phyloP scores from a whole-genome alignment of 2,329 filamentous ascomycete genomes.

The Curvularia verruculosa region DNA sequence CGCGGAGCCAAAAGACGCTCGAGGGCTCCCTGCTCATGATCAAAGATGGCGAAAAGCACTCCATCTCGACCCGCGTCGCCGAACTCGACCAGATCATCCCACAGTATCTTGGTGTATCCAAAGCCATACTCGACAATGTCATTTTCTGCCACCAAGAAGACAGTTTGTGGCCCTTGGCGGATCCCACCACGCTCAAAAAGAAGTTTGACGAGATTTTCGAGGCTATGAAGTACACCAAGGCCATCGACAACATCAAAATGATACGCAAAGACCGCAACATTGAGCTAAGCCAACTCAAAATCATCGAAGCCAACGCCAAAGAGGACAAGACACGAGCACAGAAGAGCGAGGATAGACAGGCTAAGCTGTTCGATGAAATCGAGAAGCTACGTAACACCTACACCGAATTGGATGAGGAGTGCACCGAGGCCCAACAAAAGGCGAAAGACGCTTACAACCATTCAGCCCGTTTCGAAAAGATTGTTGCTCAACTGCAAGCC shows the following conservation, averaged over 20 bases:
- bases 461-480: constrained; percentile 73
- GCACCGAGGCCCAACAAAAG: constrained; percentile 50
- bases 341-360: constrained; percentile 58
- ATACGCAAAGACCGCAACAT: constrained; percentile 83
- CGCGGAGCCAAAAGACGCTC: constrained; percentile 78
- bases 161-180: constrained; percentile 94
- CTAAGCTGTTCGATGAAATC: constrained; percentile 70
- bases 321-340: constrained; percentile 84
- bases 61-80: constrained; percentile 78
- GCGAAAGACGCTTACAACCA: constrained; percentile 72
- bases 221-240: constrained; percentile 94
- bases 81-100: constrained; percentile 87
- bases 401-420: constrained; percentile 40
- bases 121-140: constrained; percentile 88
- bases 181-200: constrained; percentile 84
- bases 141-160: constrained; percentile 99
- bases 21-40: constrained; percentile 78
- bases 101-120: constrained; percentile 84
- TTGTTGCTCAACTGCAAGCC: constrained; percentile 75
- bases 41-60: constrained; percentile 78
- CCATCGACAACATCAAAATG: constrained; percentile 91
- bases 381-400: constrained; percentile 52
- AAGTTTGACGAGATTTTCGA: constrained; percentile 98
- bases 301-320: constrained; percentile 78
- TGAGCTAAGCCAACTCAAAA: constrained; percentile 73